These are phyloP conservation scores for Penicillium thymicola DNA, from an alignment of 2,329 filamentous ascomycete species.

Conservation along the genomic window DNA sequence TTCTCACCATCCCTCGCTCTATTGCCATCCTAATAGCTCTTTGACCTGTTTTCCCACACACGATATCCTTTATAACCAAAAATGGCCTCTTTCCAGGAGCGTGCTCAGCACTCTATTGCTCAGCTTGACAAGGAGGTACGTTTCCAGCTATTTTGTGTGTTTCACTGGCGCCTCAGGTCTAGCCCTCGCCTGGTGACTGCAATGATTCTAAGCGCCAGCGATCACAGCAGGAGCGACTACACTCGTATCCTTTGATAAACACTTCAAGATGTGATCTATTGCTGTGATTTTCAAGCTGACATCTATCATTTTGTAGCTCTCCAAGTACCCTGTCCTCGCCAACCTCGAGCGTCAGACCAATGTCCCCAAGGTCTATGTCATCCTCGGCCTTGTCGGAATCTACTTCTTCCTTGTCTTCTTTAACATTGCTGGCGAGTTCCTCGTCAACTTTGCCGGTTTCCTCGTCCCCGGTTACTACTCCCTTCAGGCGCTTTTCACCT, in stretches of 20 bases:
- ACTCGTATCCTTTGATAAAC: background rate
- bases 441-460: slow-evolving; percentile 66
- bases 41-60: slow-evolving; percentile 5
- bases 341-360: slow-evolving; percentile 67
- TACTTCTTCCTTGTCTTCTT: slow-evolving; percentile 72
- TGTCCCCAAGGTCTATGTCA: slow-evolving; percentile 65
- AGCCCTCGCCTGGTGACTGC: slow-evolving; percentile 10
- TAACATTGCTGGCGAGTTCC: slow-evolving; percentile 67
- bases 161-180: slow-evolving; percentile 20
- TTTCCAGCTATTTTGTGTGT: slow-evolving; percentile 23
- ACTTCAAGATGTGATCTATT: background rate
- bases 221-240: background rate
- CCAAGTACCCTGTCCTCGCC: slow-evolving; percentile 64
- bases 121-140: slow-evolving; percentile 67
- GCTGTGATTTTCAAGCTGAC: slow-evolving; percentile 2
- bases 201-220: background rate
- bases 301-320: slow-evolving; percentile 49
- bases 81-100: slow-evolving; percentile 56
- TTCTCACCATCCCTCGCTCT: slow-evolving; percentile 27
- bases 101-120: slow-evolving; percentile 61
- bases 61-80: slow-evolving; percentile 14
- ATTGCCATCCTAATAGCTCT: slow-evolving; percentile 10
- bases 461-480: slow-evolving; percentile 65
- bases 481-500: slow-evolving; percentile 60
- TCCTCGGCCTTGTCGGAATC: slow-evolving; percentile 61